Evolutionary conservation across 2,329 filamentous ascomycete species (phyloP), one percentile per base, ranked within the genome.

Genomic region (Niveomyces coronatus): DNA sequence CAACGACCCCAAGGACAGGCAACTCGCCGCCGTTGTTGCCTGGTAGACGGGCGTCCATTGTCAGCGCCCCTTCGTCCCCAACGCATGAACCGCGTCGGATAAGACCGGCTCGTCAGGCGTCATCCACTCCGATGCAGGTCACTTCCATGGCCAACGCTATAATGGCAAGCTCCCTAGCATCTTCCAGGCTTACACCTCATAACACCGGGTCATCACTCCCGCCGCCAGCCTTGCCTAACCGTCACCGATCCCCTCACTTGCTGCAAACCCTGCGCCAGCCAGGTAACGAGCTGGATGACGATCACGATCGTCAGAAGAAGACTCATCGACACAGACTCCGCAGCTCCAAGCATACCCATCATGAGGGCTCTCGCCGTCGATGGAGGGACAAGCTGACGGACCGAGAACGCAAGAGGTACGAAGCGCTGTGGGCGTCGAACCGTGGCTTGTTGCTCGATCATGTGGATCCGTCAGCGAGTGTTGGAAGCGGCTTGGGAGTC

Each of bases 361-460:
- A 85, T 49, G 84, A 89, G 53, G 84, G 81, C 0, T 71, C 81
- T 4, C 72, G 84, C 14, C 79, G 76, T 50, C 74, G 82, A 6
- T 91, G 85, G 85, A 73, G 82, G 29, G 83, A 88, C 47, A 69
- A 76, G 44, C 74, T 91, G 29, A 84, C 80, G 0, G 70, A 75
- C 33, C 66, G 75, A 5, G 83, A 91, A 52, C 67, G 82, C n/a
- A 83, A 82, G 51, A 71, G 85, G 2, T 91, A 91, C 56, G 85
- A 89, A 56, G 85, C 82, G 3, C 73, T 91, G 1, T 91, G 84
- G 83, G 85, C 85, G 2, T 85, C 82, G 29, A 91, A 91, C 50
- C 75, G 77, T 34, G 84, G 84, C 0, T 42, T 76, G 0, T 58
- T 74, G 8, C 53, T 71, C 3, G 49, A 60, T 3, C 16, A 42